Percentiles rank a stretch among this genome's conserved stretches.
phyloP scores from a whole-genome alignment of 768 basidiomycete species.

The Amanita inopinata region DNA sequence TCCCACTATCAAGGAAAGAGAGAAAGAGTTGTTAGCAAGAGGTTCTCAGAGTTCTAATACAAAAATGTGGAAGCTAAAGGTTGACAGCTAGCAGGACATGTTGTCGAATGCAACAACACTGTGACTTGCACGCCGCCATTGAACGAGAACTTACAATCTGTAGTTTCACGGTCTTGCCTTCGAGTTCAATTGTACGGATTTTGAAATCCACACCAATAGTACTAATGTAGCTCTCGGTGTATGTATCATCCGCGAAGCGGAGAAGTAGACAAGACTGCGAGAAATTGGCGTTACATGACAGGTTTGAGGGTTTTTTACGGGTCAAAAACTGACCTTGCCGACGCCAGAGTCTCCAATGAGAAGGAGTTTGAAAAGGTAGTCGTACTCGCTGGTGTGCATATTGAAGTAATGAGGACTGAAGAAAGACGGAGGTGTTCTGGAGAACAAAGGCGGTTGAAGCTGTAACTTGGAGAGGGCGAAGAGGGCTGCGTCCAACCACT shows the following conservation, averaged over 20 bases:
- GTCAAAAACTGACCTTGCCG: constrained; percentile 55
- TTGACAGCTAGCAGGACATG: too few relatives aligned
- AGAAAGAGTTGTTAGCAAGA: constrained; percentile 20
- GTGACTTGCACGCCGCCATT: neutral
- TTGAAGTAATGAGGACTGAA: constrained; percentile 19
- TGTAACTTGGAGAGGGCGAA: constrained; percentile 18
- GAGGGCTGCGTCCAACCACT: constrained; percentile 28
- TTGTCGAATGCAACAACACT: constrained; percentile 1
- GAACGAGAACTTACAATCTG: constrained; percentile 70
- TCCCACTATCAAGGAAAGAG: constrained; percentile 68
- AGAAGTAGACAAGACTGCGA: constrained; percentile 80
- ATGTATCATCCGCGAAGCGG: constrained; percentile 93
- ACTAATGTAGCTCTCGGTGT: constrained; percentile 95
- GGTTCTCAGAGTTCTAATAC: neutral
- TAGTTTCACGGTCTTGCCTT: constrained; percentile 96
- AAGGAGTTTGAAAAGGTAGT: constrained; percentile 93
- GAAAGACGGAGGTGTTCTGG: constrained; percentile 16
- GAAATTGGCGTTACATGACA: constrained; percentile 1
- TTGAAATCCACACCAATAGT: constrained; percentile 99
- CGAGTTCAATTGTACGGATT: constrained; percentile 97
- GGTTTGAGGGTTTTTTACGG: constrained; percentile 14
- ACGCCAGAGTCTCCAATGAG: constrained; percentile 96
- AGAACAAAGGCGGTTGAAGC: constrained; percentile 24
- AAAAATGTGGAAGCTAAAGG: too few relatives aligned
- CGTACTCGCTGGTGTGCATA: constrained; percentile 92